phyloP scores from a whole-genome alignment of 106 monocot genomes.

The Dioscorea alata region DNA sequence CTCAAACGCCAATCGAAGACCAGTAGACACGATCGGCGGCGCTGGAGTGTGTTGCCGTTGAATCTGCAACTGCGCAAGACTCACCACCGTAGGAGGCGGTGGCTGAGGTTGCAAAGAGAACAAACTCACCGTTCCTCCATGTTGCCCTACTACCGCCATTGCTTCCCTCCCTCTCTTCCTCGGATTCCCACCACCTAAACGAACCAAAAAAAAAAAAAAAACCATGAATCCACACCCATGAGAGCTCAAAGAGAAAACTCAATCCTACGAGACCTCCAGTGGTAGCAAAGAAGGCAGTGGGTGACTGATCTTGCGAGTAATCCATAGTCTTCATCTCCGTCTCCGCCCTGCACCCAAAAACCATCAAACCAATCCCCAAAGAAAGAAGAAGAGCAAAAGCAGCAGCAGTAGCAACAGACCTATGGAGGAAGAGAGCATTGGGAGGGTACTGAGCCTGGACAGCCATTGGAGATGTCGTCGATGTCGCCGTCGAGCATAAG shows the following conservation, averaged over 20 bases:
- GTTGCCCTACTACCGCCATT: slow-evolving; percentile 7
- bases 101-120: neutral
- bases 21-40: slow-evolving; percentile 47
- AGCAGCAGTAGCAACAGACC: slow-evolving; percentile 25
- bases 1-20: slow-evolving; percentile 50
- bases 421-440: slow-evolving; percentile 34
- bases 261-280: slow-evolving; percentile 14
- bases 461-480: slow-evolving; percentile 32
- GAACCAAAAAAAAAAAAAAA: neutral
- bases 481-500: too few species aligned
- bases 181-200: slow-evolving; percentile 14
- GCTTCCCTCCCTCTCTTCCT: slow-evolving; percentile 34
- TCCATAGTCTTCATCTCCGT: slow-evolving; percentile 31
- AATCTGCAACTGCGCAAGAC: slow-evolving; percentile 1
- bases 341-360: slow-evolving; percentile 1
- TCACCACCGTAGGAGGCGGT: slow-evolving; percentile 5
- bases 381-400: neutral
- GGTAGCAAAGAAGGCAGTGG: slow-evolving; percentile 12
- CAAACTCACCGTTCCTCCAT: neutral
- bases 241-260: neutral
- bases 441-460: slow-evolving; percentile 71
- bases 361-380: neutral
- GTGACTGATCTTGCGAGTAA: neutral
- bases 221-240: neutral
- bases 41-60: slow-evolving; percentile 15